These are phyloP conservation scores for Hyaloperonospora brassicae DNA, from an alignment of 352 stramenopile genomes.

Conservation along the genomic window DNA sequence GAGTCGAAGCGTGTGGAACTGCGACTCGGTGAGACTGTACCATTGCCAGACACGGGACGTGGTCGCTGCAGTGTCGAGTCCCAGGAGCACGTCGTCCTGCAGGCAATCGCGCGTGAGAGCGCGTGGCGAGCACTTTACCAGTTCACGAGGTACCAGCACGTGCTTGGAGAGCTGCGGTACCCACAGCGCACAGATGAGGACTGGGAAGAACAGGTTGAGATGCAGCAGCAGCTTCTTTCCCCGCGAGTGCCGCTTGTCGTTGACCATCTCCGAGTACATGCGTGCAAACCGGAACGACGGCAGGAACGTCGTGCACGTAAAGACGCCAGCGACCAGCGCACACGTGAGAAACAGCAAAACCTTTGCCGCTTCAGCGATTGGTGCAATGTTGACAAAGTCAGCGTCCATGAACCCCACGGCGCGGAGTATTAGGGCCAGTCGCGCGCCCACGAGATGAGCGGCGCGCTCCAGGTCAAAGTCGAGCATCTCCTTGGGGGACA, in stretches of 20 bases:
- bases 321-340: conserved; percentile 39
- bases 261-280: conserved; percentile 71
- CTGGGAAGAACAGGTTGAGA: conserved; percentile 58
- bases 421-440: conserved; percentile 44
- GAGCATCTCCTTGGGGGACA: conserved; percentile 46
- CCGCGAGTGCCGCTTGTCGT: conserved; percentile 25
- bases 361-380: conserved; percentile 20
- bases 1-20: conserved; percentile 47
- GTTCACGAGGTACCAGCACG: conserved; percentile 37
- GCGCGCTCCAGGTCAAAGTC: conserved; percentile 66
- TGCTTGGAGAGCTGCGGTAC: conserved; percentile 42
- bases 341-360: conserved; percentile 30
- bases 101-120: conserved; percentile 50
- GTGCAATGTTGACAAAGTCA: conserved; percentile 44
- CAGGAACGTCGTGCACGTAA: conserved; percentile 58
- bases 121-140: conserved; percentile 41
- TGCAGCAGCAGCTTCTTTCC: conserved; percentile 49
- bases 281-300: conserved; percentile 69
- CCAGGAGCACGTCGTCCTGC: conserved; percentile 23
- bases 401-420: conserved; percentile 52
- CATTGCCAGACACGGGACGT: conserved; percentile 20
- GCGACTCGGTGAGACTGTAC: conserved; percentile 43
- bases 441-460: conserved; percentile 25
- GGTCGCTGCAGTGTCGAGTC: conserved; percentile 5
- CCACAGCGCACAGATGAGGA: conserved; percentile 50